Evolutionary conservation across 805 yeast species (phyloP).

Genomic region (Candida sphagnicola): DNA sequence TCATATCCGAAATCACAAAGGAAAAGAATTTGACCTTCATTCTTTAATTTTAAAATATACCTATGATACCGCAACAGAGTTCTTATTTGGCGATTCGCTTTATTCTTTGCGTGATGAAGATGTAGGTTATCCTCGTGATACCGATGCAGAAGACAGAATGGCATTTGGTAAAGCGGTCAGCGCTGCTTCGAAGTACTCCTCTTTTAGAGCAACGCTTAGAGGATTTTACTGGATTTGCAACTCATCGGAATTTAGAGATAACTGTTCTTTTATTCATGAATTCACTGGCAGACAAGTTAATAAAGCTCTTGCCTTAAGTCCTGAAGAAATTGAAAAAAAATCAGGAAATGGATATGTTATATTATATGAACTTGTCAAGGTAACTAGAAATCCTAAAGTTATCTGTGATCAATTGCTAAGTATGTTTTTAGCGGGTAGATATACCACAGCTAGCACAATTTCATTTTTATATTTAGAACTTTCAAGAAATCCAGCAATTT

Average conservation of each 20-base stretch:
- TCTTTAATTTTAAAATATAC: slow-evolving; percentile 32
- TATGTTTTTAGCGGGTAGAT: slow-evolving; percentile 21
- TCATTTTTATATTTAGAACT: slow-evolving; percentile 28
- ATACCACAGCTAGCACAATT: slow-evolving; percentile 35
- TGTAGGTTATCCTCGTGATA: slow-evolving; percentile 23
- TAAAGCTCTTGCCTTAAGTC: slow-evolving; percentile 23
- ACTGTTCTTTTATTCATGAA: slow-evolving; percentile 27
- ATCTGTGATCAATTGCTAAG: slow-evolving; percentile 35
- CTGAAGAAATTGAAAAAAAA: slow-evolving; percentile 24
- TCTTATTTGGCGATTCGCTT: slow-evolving; percentile 37
- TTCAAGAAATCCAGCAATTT: slow-evolving; percentile 28
- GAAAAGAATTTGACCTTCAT: slow-evolving; percentile 28
- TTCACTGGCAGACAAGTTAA: slow-evolving; percentile 28
- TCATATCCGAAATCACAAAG: slow-evolving; percentile 19
- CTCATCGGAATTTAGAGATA: slow-evolving; percentile 23
- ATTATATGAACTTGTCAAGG: slow-evolving; percentile 38
- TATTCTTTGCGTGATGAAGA: slow-evolving; percentile 23
- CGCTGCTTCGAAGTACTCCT: slow-evolving; percentile 27
- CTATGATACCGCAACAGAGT: slow-evolving; percentile 39
- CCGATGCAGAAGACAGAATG: slow-evolving; percentile 24
- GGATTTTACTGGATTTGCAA: slow-evolving; percentile 22
- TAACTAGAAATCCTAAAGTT: slow-evolving; percentile 31
- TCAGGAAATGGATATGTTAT: slow-evolving; percentile 31
- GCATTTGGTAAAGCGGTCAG: slow-evolving; percentile 35
- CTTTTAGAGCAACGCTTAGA: slow-evolving; percentile 31